These are phyloP conservation scores for Ganoderma leucocontextum DNA, from an alignment of 1,284 basidiomycete species.

Conservation along the genomic window DNA sequence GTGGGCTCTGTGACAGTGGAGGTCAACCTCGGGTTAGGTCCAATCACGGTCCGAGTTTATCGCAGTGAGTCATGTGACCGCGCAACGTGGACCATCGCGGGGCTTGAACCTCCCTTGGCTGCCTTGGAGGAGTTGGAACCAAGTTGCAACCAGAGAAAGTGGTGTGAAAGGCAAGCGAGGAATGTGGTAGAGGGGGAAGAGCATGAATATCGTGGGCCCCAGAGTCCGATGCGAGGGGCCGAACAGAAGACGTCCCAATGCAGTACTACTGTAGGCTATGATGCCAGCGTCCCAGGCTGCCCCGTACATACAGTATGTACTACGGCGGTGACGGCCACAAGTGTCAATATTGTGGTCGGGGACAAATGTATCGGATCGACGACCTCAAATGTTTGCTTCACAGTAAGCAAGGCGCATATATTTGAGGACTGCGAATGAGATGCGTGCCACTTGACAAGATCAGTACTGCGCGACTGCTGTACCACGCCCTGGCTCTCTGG, in stretches of 20 bases:
- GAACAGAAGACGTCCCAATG: not conserved
- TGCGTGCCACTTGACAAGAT: not conserved
- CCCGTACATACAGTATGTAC: too few species aligned
- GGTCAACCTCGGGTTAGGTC: not conserved
- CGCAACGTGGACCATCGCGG: conserved; percentile 13
- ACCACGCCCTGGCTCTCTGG: not conserved
- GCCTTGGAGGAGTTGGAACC: not conserved
- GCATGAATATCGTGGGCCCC: not conserved
- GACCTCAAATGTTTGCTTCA: too few species aligned
- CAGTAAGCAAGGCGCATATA: too few species aligned
- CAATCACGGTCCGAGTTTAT: conserved; percentile 13
- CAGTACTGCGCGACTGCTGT: not conserved
- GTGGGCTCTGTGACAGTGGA: not conserved
- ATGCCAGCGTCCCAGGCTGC: too few species aligned
- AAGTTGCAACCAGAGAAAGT: not conserved
- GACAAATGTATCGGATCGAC: too few species aligned
- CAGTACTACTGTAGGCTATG: not conserved
- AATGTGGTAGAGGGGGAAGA: not conserved
- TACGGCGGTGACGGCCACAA: too few species aligned
- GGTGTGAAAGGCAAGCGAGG: not conserved
- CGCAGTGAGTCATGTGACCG: conserved; percentile 27
- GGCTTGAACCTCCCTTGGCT: not conserved
- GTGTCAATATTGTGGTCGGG: too few species aligned
- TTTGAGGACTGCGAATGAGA: too few species aligned
- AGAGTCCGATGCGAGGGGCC: not conserved